Conservation (phyloP, 1,284 basidiomycete species). For the Prillingera fragicola region DNA sequence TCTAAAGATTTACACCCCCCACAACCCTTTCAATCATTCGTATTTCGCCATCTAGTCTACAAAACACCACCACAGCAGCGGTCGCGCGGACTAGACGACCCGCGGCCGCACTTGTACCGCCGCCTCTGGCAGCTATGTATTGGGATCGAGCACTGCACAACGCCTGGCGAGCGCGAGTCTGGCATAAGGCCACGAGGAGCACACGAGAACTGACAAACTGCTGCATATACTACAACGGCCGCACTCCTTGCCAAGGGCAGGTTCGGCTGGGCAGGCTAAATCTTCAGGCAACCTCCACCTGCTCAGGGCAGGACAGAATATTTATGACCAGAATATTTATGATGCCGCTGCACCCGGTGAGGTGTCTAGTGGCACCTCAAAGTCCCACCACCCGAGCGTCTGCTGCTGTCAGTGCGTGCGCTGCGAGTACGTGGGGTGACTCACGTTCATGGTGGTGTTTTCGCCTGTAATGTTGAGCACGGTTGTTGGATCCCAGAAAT, state of each 20-base stretch:
- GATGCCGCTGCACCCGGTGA: no score
- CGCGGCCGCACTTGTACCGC: constrained; percentile 6
- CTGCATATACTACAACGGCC: no score
- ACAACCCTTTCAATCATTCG: not conserved
- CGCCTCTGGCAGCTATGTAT: constrained; percentile 9
- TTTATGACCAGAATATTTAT: no score
- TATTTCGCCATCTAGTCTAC: not conserved
- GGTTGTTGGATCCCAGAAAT: constrained; percentile 13
- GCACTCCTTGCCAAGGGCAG: no score
- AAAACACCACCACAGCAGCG: not conserved
- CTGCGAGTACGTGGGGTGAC: not conserved
- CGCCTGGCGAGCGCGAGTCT: no score
- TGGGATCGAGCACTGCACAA: constrained; percentile 8
- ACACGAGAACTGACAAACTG: no score
- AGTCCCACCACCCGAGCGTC: constrained; percentile 8
- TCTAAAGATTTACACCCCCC: not conserved
- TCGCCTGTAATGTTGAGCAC: constrained; percentile 5
- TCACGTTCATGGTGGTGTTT: constrained; percentile 2
- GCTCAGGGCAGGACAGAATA: no score
- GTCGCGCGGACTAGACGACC: not conserved
- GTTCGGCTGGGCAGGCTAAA: no score
- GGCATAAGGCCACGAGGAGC: no score
- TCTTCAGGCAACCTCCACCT: no score
- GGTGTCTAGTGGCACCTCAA: no score
- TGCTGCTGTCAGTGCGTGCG: not conserved